Conservation (phyloP, 192 early-diverging fungal species). For the Coemansia sp. region DNA sequence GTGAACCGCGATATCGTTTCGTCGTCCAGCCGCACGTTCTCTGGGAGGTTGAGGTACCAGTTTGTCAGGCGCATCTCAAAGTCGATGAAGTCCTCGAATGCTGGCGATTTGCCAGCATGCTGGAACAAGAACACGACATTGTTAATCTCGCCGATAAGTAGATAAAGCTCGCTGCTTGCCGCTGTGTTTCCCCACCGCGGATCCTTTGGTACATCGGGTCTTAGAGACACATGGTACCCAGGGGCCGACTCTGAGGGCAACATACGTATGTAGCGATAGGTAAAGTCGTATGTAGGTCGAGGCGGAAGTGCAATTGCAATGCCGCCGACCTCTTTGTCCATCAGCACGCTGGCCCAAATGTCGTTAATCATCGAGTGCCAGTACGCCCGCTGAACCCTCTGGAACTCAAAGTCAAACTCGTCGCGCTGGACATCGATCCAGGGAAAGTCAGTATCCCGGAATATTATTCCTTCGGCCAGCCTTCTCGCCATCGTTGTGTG, state of each 20-base stretch:
- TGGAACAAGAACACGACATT: slow-evolving; percentile 43
- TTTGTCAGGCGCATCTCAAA: slow-evolving; percentile 52
- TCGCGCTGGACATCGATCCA: slow-evolving; percentile 43
- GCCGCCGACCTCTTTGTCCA: slow-evolving; percentile 53
- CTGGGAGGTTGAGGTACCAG: slow-evolving; percentile 45
- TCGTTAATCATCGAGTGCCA: slow-evolving; percentile 56
- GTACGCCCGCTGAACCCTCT: slow-evolving; percentile 53
- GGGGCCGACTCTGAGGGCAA: slow-evolving; percentile 20
- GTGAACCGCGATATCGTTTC: slow-evolving; percentile 41
- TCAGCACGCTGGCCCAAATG: slow-evolving; percentile 50
- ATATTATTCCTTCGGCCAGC: slow-evolving; percentile 48
- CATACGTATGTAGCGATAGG: slow-evolving; percentile 34
- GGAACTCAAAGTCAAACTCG: slow-evolving; percentile 51
- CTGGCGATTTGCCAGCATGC: slow-evolving; percentile 32
- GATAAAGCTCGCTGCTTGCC: slow-evolving; percentile 42
- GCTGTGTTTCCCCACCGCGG: slow-evolving; percentile 43
- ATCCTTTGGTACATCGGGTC: slow-evolving; percentile 30
- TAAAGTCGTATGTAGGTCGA: slow-evolving; percentile 42
- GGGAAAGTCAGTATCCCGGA: slow-evolving; percentile 50
- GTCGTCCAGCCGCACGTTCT: slow-evolving; percentile 46
- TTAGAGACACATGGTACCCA: slow-evolving; percentile 33
- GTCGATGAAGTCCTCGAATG: slow-evolving; percentile 45
- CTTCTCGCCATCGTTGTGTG: slow-evolving; percentile 54
- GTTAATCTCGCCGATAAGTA: slow-evolving; percentile 49
- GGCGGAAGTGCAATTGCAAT: slow-evolving; percentile 44